Conservation (phyloP, 768 basidiomycete species). For the Lepiota brunneoincarnata region DNA sequence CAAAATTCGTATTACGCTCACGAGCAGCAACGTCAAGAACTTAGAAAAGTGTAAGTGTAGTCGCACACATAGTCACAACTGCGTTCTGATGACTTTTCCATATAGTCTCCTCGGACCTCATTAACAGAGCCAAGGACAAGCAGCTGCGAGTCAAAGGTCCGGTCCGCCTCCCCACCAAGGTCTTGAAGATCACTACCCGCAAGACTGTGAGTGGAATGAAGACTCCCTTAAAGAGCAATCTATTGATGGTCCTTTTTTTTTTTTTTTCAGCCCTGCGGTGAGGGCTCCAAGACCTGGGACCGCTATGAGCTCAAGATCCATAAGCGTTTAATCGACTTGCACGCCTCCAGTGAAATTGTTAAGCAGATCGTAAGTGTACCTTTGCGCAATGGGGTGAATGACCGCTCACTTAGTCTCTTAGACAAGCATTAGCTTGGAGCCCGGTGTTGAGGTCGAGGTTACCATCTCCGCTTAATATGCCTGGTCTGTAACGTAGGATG, state of each 20-base stretch:
- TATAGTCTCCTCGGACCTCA: constrained; percentile 92
- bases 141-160: constrained; percentile 99
- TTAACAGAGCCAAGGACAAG: constrained; percentile 99
- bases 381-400: background rate
- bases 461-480: constrained; percentile 76
- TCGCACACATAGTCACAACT: background rate
- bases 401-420: constrained; percentile 27
- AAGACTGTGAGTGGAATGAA: constrained; percentile 73
- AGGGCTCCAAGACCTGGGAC: constrained; percentile 99
- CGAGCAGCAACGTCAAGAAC: constrained; percentile 96
- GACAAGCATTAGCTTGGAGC: constrained; percentile 98
- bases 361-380: constrained; percentile 89
- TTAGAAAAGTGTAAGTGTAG: constrained; percentile 85
- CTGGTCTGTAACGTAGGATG: background rate
- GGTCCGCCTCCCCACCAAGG: constrained; percentile 97
- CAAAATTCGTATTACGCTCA: constrained; percentile 99
- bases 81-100: background rate
- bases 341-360: constrained; percentile 98
- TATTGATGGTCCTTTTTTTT: constrained; percentile 5
- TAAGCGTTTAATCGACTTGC: constrained; percentile 98
- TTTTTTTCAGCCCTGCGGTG: constrained; percentile 86
- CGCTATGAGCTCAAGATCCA: constrained; percentile 98
- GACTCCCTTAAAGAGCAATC: background rate
- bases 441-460: constrained; percentile 98
- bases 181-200: constrained; percentile 98